Base-by-base conservation (phyloP, 2,329 filamentous ascomycete genomes). In the Cercospora nicotianae region DNA sequence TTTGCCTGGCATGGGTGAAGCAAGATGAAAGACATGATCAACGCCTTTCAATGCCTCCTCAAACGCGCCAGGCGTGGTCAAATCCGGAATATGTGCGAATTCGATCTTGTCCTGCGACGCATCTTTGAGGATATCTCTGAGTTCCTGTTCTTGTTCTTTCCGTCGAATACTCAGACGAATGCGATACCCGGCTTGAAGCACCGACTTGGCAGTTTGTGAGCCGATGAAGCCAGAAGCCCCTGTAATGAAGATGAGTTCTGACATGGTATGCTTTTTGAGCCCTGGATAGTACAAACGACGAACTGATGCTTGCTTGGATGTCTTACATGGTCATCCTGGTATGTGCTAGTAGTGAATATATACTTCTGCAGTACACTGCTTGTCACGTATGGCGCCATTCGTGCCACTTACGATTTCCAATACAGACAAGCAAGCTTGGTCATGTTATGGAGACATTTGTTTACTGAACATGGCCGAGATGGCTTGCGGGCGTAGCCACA, bases 221-320 rank as follows among this genome's bases (percentile, higher is more conserved):
- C 75, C 76, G 10, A 77, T 72, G 67, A 75, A 75, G 51, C 76
- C 76, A 20, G 75, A 75, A 2, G 71, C 73, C 3, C 75, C 75
- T 1, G 75, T 76, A 18, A 75, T 67, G 45, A 74, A 69, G 51
- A 71, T 64, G 26, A 30, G 36, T 31, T 62, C 60, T 10, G 60
- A 30, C 60, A 62, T 62, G 20, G 23, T 62, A 18, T 30, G 33
- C 26, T 62, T 48, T 33, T 8, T 58, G 16, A 10, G 55, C 9
- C n/a, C 9, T 20, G 28, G 2, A n/a, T 42, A n/a, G 36, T 42
- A 33, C 6, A 20, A 3, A 59, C 18, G 30, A 59, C 28, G 23
- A 28, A n/a, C 16, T 23, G 23, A 26, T 26, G 23, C 48, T 28
- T 26, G 23, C 16, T 23, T 30, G 48, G 48, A 28, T 55, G 48